phyloP scores from a whole-genome alignment of 495 filamentous ascomycete genomes.

The Podospora tetraspora region DNA sequence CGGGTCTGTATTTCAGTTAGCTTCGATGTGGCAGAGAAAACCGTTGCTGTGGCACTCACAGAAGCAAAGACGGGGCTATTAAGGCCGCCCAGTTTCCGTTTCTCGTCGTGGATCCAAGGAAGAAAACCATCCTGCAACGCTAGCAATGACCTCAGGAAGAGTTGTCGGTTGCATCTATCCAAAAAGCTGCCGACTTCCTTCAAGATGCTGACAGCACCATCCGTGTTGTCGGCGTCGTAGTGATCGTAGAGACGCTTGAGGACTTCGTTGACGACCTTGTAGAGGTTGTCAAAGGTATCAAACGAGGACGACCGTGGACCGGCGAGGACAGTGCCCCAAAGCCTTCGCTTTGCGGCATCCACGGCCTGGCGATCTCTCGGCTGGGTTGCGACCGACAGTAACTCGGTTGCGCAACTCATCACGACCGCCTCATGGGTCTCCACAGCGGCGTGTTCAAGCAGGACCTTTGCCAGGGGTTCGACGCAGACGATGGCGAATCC shows the following conservation, averaged over 20 bases:
- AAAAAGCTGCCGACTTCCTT: constrained; percentile 35
- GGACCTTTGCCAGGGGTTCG: constrained; percentile 61
- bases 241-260: constrained; percentile 43
- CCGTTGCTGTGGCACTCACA: constrained; percentile 29
- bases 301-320: constrained; percentile 41
- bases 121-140: constrained; percentile 55
- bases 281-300: constrained; percentile 59
- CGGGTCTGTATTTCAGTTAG: constrained; percentile 33
- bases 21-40: neutral
- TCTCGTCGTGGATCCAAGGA: constrained; percentile 56
- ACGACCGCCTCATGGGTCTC: constrained; percentile 13
- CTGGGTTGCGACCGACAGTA: constrained; percentile 38
- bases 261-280: constrained; percentile 45
- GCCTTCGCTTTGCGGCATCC: constrained; percentile 50
- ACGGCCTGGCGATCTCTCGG: constrained; percentile 51
- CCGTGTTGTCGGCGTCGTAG: constrained; percentile 20
- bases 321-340: constrained; percentile 52
- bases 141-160: constrained; percentile 38
- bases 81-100: constrained; percentile 32
- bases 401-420: constrained; percentile 30
- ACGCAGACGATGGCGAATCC: constrained; percentile 56
- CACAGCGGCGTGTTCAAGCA: constrained; percentile 30
- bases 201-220: constrained; percentile 27
- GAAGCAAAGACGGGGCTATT: constrained; percentile 25
- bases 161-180: constrained; percentile 32